phyloP scores from a whole-genome alignment of 2,329 filamentous ascomycete genomes.

The Cladophialophora immunda region DNA sequence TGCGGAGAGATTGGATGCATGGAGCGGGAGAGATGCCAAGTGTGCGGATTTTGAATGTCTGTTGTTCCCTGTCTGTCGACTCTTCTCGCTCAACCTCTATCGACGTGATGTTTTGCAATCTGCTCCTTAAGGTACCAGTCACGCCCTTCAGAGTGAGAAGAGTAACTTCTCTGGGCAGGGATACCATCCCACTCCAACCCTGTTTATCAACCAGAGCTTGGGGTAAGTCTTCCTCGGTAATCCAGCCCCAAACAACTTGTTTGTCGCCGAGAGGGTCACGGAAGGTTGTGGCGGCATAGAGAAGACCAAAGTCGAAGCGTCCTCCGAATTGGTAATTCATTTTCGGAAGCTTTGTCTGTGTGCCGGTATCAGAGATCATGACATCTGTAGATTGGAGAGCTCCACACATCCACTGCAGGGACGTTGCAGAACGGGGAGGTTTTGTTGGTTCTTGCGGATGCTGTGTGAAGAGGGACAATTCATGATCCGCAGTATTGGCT shows the following conservation, averaged over 20 bases:
- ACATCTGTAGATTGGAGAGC: constrained; percentile 23
- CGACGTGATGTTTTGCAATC: constrained; percentile 53
- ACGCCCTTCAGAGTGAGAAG: constrained; percentile 52
- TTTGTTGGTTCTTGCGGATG: not conserved
- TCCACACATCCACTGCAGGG: constrained; percentile 58
- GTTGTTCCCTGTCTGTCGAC: constrained; percentile 11
- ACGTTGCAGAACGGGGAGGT: constrained; percentile 37
- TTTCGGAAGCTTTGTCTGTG: constrained; percentile 28
- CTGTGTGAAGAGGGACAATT: not conserved
- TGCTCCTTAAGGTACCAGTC: constrained; percentile 47
- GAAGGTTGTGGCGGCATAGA: constrained; percentile 62
- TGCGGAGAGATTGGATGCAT: not conserved
- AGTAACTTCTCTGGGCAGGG: constrained; percentile 56
- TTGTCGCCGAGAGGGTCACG: constrained; percentile 53
- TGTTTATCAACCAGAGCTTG: constrained; percentile 54
- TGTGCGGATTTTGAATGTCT: constrained; percentile 54
- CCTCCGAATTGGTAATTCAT: constrained; percentile 54
- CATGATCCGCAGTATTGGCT: not conserved
- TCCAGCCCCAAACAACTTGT: constrained; percentile 60
- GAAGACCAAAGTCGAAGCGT: constrained; percentile 58
- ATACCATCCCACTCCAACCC: constrained; percentile 61
- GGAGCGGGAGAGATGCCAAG: constrained; percentile 44
- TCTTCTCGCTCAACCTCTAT: constrained; percentile 45
- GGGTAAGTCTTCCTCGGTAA: constrained; percentile 61
- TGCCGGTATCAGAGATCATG: not conserved